Conservation (phyloP, 768 basidiomycete species). For the Trametes maxima region DNA sequence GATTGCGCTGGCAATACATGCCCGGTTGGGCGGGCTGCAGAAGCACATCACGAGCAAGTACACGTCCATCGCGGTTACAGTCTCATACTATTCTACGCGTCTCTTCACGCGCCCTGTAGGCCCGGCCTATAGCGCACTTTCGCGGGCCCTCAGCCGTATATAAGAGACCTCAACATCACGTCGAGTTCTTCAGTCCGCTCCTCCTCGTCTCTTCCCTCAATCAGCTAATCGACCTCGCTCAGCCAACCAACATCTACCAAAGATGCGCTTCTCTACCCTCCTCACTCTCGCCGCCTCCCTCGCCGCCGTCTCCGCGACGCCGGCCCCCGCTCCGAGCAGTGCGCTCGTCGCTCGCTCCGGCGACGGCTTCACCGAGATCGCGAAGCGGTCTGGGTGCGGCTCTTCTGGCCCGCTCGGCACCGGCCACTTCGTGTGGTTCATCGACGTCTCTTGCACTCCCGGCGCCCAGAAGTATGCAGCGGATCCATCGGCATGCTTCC, state of each 20-base stretch:
- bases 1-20: too few relatives aligned
- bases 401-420: slow-evolving; percentile 5
- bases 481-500: too few relatives aligned
- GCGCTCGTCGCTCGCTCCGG: slow-evolving; percentile 8
- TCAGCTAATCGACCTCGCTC: background rate
- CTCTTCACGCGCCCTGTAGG: too few relatives aligned
- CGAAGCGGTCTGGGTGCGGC: slow-evolving; percentile 11
- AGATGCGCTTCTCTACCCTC: slow-evolving; percentile 11
- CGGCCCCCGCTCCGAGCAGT: background rate
- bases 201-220: background rate
- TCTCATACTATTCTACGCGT: too few relatives aligned
- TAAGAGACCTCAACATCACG: background rate
- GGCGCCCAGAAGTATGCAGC: background rate
- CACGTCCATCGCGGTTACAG: too few relatives aligned
- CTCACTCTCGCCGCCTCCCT: slow-evolving; percentile 2
- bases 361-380: background rate
- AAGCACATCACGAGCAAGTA: too few relatives aligned
- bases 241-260: background rate
- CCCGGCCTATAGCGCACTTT: too few relatives aligned
- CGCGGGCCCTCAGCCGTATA: background rate
- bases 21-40: too few relatives aligned
- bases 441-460: background rate
- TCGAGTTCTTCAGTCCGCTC: background rate
- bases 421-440: slow-evolving; percentile 13
- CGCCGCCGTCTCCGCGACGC: slow-evolving; percentile 2